These are phyloP conservation scores for Penicillium nucicola DNA, from an alignment of 495 filamentous ascomycete species.

Conservation along the genomic window DNA sequence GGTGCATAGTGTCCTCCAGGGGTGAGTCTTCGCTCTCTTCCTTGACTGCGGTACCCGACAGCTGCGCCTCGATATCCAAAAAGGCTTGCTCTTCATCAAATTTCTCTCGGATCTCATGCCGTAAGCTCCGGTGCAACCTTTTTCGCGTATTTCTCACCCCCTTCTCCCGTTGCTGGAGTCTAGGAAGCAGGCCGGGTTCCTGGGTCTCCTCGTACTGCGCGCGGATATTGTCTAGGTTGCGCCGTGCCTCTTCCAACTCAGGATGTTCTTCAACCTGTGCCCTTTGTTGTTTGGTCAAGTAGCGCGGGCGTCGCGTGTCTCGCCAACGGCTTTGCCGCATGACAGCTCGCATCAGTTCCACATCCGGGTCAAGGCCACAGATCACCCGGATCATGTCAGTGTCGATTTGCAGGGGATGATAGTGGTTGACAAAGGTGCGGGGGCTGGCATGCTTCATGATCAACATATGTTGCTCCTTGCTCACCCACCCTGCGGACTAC, in stretches of 20 bases:
- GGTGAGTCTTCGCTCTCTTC: conserved; percentile 1
- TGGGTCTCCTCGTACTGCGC: not conserved
- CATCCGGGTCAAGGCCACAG: too few relatives aligned
- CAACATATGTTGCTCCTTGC: too few relatives aligned
- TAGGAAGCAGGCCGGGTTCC: not conserved
- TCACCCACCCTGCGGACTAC: too few relatives aligned
- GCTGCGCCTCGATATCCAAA: conserved; percentile 8
- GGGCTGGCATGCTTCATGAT: too few relatives aligned
- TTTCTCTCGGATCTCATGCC: too few relatives aligned
- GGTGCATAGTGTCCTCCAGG: conserved; percentile 11
- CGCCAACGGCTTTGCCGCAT: too few relatives aligned
- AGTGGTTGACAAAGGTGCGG: too few relatives aligned
- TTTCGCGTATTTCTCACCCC: conserved; percentile 10
- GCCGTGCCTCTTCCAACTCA: conserved; percentile 1
- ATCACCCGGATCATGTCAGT: too few relatives aligned
- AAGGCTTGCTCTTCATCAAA: conserved; percentile 13
- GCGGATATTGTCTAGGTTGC: not conserved
- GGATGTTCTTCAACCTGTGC: conserved; percentile 1
- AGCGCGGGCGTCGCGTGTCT: too few relatives aligned
- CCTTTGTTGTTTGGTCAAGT: not conserved
- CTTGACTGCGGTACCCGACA: conserved; percentile 2
- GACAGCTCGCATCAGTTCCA: too few relatives aligned
- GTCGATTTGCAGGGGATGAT: too few relatives aligned
- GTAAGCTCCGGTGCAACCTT: conserved; percentile 4
- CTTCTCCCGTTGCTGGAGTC: not conserved